A percentile compares a stretch with the other conserved stretches of the same genome.
These are phyloP conservation scores for Earliella scabrosa DNA, from an alignment of 1,284 basidiomycete species.

Conservation along the genomic window DNA sequence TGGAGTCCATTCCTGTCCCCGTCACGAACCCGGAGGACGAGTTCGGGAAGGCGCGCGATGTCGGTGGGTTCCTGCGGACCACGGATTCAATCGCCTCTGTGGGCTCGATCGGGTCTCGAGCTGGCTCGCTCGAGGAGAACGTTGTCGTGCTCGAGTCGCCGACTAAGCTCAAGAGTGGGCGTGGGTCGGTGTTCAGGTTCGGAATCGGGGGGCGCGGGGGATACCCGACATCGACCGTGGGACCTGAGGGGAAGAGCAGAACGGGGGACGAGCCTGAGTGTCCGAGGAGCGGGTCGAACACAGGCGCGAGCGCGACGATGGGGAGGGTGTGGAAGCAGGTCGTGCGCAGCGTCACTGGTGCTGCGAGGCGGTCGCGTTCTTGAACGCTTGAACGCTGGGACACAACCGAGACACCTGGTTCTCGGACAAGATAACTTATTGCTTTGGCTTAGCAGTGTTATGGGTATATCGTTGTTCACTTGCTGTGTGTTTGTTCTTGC, in stretches of 20 bases:
- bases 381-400: too few species aligned
- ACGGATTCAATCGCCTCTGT: slow-evolving; percentile 1
- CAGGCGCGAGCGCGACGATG: slow-evolving; percentile 10
- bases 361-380: too few species aligned
- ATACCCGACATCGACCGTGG: slow-evolving; percentile 8
- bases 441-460: too few species aligned
- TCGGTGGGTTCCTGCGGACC: background rate
- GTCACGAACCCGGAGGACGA: background rate
- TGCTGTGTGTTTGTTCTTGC: too few species aligned
- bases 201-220: background rate
- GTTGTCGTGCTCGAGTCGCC: background rate
- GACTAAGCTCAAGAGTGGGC: background rate
- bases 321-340: slow-evolving; percentile 24
- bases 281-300: background rate
- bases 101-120: background rate
- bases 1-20: background rate
- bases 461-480: too few species aligned
- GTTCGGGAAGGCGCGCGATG: background rate
- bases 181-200: slow-evolving; percentile 1
- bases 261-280: too few species aligned
- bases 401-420: too few species aligned
- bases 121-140: background rate
- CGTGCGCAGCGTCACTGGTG: slow-evolving; percentile 23
- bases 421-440: too few species aligned
- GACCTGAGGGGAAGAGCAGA: background rate